Conservation (phyloP, 371 early-diverging fungal genomes). For the Parasitella parasitica region DNA sequence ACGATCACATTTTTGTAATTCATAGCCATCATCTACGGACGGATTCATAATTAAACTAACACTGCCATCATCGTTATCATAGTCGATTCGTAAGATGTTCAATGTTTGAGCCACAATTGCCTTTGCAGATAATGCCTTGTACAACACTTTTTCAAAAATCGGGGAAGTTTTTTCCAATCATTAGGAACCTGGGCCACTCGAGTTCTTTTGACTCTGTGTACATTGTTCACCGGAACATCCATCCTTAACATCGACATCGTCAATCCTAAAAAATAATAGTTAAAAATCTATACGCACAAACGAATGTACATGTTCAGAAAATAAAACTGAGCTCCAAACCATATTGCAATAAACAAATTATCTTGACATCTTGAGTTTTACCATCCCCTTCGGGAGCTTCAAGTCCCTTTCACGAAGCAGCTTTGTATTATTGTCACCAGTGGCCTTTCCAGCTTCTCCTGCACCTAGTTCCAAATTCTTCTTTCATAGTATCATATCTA, state of each 20-base stretch:
- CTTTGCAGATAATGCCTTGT: conserved; percentile 9
- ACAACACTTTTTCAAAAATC: conserved; percentile 11
- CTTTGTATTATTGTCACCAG: conserved; percentile 8
- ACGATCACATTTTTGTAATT: too few relatives aligned
- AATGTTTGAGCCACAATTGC: conserved; percentile 6
- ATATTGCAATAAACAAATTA: conserved; percentile 8
- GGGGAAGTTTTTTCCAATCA: conserved; percentile 3
- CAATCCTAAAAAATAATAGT: conserved; percentile 10
- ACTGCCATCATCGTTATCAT: conserved; percentile 5
- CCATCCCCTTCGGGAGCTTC: neutral
- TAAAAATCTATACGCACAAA: conserved; percentile 3
- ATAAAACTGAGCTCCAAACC: conserved; percentile 6
- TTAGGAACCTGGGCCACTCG: conserved; percentile 10
- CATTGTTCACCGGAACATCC: conserved; percentile 8
- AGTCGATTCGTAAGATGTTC: conserved; percentile 9
- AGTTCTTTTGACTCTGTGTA: conserved; percentile 11
- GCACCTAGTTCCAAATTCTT: conserved; percentile 11
- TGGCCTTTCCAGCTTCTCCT: conserved; percentile 11
- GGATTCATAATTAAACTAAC: conserved; percentile 6
- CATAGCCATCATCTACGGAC: conserved; percentile 6
- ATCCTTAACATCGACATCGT: conserved; percentile 9
- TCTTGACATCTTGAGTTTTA: conserved; percentile 9
- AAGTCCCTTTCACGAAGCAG: conserved; percentile 8
- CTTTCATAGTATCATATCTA: conserved; percentile 12
- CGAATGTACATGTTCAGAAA: conserved; percentile 3